Evolutionary conservation across 768 basidiomycete species (phyloP).

Genomic region (Lactarius pseudohatsudake): DNA sequence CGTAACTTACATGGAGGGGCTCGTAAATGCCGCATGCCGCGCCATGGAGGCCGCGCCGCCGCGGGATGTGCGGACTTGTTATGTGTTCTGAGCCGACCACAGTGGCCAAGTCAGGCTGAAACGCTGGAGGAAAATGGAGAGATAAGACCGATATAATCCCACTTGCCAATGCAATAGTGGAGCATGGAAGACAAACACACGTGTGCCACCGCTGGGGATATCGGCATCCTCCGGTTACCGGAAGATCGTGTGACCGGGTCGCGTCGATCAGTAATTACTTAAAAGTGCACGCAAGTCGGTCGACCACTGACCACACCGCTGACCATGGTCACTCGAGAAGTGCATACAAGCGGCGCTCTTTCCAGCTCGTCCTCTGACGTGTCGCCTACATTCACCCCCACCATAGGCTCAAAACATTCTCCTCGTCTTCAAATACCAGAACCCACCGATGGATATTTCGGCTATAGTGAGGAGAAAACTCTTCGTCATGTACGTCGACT

Average conservation of each 20-base stretch:
- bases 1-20: neutral
- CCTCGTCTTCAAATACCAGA: conserved; percentile 45
- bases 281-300: neutral
- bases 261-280: conserved; percentile 1
- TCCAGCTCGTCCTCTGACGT: neutral
- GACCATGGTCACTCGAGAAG: neutral
- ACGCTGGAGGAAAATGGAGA: neutral
- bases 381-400: conserved; percentile 2
- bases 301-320: neutral
- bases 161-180: too few relatives aligned
- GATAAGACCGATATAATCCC: neutral
- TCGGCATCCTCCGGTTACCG: neutral
- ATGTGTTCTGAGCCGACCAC: neutral
- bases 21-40: neutral
- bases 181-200: too few relatives aligned
- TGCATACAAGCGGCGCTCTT: neutral
- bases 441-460: conserved; percentile 72
- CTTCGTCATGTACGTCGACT: conserved; percentile 61
- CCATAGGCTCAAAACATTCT: conserved; percentile 13
- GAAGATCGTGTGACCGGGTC: conserved; percentile 1
- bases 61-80: neutral
- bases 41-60: neutral
- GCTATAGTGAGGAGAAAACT: conserved; percentile 75
- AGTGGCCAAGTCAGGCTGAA: neutral
- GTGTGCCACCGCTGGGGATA: neutral